phyloP scores from a whole-genome alignment of 805 yeast genomes.

The Sungouiozyma intestinalis region DNA sequence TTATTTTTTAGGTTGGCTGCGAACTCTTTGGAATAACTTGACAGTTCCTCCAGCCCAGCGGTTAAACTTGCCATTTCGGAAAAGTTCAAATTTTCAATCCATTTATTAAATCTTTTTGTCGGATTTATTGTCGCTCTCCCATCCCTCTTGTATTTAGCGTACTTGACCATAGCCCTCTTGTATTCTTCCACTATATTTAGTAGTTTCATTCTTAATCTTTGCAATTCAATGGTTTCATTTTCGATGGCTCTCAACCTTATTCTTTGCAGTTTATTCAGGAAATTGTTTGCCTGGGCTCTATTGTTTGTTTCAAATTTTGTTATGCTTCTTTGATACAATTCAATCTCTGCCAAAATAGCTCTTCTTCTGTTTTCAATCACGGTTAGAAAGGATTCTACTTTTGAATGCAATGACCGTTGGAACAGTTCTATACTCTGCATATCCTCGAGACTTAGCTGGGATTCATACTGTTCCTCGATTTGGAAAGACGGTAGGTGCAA shows the following conservation, averaged over 20 bases:
- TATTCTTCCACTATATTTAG: slow-evolving; percentile 19
- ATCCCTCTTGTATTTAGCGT: slow-evolving; percentile 11
- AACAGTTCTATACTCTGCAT: slow-evolving; percentile 14
- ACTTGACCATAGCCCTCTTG: slow-evolving; percentile 17
- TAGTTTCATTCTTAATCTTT: slow-evolving; percentile 18
- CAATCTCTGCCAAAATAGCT: slow-evolving; percentile 17
- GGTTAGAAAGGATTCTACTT: slow-evolving; percentile 17
- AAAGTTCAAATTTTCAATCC: slow-evolving; percentile 19
- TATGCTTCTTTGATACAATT: slow-evolving; percentile 14
- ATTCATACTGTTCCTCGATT: neutral
- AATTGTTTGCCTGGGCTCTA: slow-evolving; percentile 12
- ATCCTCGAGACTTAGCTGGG: slow-evolving; percentile 9
- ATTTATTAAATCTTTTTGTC: slow-evolving; percentile 15
- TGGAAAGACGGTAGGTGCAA: neutral
- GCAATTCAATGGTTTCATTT: slow-evolving; percentile 24
- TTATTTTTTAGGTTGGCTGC: neutral
- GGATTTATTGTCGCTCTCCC: slow-evolving; percentile 16
- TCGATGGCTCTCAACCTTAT: slow-evolving; percentile 26
- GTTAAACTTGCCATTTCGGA: slow-evolving; percentile 12
- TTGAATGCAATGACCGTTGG: slow-evolving; percentile 16
- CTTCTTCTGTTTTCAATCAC: slow-evolving; percentile 21
- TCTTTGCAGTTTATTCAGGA: slow-evolving; percentile 20
- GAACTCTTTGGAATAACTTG: slow-evolving; percentile 8
- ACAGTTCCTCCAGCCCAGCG: slow-evolving; percentile 13
- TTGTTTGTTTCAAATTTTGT: slow-evolving; percentile 12